Conservation (phyloP, 2,329 filamentous ascomycete genomes). For the Aureobasidium sp. region DNA sequence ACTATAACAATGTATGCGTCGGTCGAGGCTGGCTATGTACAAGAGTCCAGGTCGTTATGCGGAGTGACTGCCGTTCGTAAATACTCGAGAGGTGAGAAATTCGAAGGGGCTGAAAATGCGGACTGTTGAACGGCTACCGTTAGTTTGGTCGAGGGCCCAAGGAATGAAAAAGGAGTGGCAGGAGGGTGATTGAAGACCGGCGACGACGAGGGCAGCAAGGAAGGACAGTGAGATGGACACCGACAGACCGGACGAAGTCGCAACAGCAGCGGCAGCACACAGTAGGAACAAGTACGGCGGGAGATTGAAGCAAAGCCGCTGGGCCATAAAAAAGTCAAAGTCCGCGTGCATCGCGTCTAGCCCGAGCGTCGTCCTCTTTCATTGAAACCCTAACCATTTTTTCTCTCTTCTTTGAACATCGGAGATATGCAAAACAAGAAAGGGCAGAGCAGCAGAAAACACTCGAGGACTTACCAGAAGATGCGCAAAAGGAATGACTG, state of each 20-base stretch:
- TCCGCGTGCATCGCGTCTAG: conserved; percentile 11
- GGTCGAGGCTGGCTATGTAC: conserved; percentile 8
- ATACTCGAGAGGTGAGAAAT: conserved; percentile 9
- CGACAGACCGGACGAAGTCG: background rate
- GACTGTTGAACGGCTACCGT: conserved; percentile 12
- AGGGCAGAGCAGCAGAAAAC: background rate
- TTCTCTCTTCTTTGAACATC: background rate
- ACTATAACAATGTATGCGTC: background rate
- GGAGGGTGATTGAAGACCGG: conserved; percentile 6
- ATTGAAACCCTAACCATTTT: conserved; percentile 10
- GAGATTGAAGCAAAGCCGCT: conserved; percentile 6
- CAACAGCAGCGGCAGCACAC: conserved; percentile 4
- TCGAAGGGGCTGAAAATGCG: conserved; percentile 9
- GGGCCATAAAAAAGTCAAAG: conserved; percentile 14
- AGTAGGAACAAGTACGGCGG: conserved; percentile 12
- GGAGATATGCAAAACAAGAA: background rate
- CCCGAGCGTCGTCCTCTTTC: conserved; percentile 12
- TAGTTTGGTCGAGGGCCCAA: conserved; percentile 9
- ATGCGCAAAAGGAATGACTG: conserved; percentile 10
- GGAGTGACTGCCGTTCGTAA: conserved; percentile 3
- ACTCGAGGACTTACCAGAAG: background rate
- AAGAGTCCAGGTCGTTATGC: background rate
- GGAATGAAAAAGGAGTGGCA: conserved; percentile 8
- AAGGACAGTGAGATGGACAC: conserved; percentile 2
- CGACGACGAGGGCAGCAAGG: conserved; percentile 7